Evolutionary conservation across 2,329 filamentous ascomycete species (phyloP), one percentile per base, ranked within the genome.

Genomic region (Emergomyces orientalis): DNA sequence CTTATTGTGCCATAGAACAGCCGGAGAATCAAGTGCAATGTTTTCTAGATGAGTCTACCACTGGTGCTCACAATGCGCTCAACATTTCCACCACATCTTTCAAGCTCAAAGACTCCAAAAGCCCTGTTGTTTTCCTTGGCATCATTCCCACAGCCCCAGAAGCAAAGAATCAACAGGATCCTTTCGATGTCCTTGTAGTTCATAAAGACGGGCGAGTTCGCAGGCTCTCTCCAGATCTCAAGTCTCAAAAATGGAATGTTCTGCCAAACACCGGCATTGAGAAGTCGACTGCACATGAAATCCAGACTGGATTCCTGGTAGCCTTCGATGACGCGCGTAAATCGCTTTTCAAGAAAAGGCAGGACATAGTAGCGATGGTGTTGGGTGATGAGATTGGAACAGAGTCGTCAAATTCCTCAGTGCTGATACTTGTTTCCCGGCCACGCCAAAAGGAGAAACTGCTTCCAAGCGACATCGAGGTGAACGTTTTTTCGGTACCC

Each of bases 1-100:
- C 84, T 25, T 87, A 85, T 69, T 80, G 80, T 60, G 80, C 80
- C 5, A 72, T 81, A 3, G 76, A 74, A 52, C 76, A 77, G 56
- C 76, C 79, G 4, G 80, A 81, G 62, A 74, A 78, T 45, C 78
- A 82, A 63, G 72, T 87, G 7, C 74, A 84, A 43, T 81, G 79
- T 64, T 85, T 85, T 63, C 73, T 77, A 22, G 84, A 86, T 64
- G 78, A 82, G 61, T 72, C 71, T 41, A 67, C 70, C 22, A 67
- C 68, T 17, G 72, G 65, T 55, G 70, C 69, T 62, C 71, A 69
- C 19, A 72, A 65, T 60, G 73, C 71, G 25, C 71, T 72, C 5
- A 69, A 64, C 52, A 78, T 78, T 61, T 74, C 72, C 56, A 77
- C 74, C n/a, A 71, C 71, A 3, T 71, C 72, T n/a, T 75, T 74